Evolutionary conservation across 371 early-diverging fungal genomes (phyloP).

Genomic region (Mucor sp.): DNA sequence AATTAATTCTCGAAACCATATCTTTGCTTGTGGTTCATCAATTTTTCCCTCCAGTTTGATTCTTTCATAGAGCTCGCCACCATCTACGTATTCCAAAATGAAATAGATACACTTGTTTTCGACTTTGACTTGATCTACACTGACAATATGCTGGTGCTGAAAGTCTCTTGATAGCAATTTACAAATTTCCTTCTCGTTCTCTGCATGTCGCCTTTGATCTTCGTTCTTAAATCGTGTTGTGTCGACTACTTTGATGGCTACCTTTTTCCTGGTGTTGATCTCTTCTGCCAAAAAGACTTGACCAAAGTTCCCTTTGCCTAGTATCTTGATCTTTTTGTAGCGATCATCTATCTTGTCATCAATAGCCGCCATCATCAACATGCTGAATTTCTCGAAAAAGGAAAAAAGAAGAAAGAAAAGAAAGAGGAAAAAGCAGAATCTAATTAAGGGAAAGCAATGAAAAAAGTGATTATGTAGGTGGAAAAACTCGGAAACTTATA

Average conservation of each 20-base stretch:
- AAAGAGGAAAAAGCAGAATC: neutral
- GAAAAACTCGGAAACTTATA: constrained; percentile 15
- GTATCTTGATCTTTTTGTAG: constrained; percentile 14
- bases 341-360: constrained; percentile 3
- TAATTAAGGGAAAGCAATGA: constrained; percentile 18
- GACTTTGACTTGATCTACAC: constrained; percentile 87
- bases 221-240: constrained; percentile 94
- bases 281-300: constrained; percentile 85
- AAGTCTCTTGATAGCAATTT: constrained; percentile 45
- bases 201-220: constrained; percentile 91
- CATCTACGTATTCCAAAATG: constrained; percentile 95
- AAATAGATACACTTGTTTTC: constrained; percentile 74
- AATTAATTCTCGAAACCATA: constrained; percentile 95
- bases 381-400: neutral
- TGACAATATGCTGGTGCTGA: constrained; percentile 62
- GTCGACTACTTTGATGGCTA: constrained; percentile 80
- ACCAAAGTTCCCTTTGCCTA: constrained; percentile 96
- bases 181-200: constrained; percentile 52
- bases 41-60: constrained; percentile 86
- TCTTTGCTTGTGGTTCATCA: constrained; percentile 82
- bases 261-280: constrained; percentile 57
- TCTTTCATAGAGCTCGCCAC: constrained; percentile 96
- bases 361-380: neutral
- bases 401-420: neutral
- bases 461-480: neutral